phyloP scores from a whole-genome alignment of 306 rosid species.

The Cucurbita moschata region DNA sequence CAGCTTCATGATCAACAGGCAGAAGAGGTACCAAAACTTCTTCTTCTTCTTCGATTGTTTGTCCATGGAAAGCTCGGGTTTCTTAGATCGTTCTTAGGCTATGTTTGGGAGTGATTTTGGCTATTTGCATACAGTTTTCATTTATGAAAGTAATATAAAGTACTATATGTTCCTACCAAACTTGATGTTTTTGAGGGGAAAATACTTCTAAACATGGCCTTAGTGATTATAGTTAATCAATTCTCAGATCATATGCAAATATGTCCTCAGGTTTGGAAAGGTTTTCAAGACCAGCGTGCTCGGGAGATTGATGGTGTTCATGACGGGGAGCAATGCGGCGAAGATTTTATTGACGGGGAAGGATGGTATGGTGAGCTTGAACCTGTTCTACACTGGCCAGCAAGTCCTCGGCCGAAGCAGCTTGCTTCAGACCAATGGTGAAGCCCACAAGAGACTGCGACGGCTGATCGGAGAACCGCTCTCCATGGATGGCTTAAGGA shows the following conservation, averaged over 20 bases:
- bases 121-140: not conserved
- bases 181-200: not conserved
- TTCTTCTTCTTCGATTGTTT: not conserved
- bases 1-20: constrained; percentile 70
- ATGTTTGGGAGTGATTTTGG: not conserved
- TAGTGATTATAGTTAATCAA: not conserved
- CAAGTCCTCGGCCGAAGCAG: constrained; percentile 75
- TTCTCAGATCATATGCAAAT: not conserved
- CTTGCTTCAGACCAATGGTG: constrained; percentile 70
- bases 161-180: not conserved
- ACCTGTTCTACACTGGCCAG: constrained; percentile 59
- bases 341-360: constrained; percentile 61
- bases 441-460: constrained; percentile 61
- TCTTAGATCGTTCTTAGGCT: not conserved
- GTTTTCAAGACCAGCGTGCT: constrained; percentile 67
- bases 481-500: constrained; percentile 61
- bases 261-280: constrained; percentile 44
- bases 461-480: constrained; percentile 66
- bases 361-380: constrained; percentile 77
- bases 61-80: not conserved
- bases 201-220: not conserved
- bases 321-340: constrained; percentile 83
- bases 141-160: not conserved
- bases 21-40: constrained; percentile 38
- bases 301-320: constrained; percentile 64